These are phyloP conservation scores for Solanum piurae DNA, from an alignment of 257 asterid genomes.

Conservation along the genomic window DNA sequence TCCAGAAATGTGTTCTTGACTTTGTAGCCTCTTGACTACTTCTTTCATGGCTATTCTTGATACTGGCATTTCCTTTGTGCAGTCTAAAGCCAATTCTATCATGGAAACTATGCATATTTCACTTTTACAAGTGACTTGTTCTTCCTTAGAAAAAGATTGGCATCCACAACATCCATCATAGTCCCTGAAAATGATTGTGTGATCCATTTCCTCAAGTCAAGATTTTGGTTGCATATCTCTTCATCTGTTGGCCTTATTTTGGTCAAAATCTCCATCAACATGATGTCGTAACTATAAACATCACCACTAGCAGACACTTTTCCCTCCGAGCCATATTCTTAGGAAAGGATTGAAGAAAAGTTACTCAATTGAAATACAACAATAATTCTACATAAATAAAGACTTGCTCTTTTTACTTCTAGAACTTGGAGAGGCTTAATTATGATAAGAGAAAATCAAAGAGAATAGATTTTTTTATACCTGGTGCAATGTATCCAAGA, in stretches of 20 bases:
- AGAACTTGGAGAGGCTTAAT: background rate
- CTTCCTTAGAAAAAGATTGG: background rate
- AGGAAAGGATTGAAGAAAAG: background rate
- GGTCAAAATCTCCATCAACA: slow-evolving; percentile 16
- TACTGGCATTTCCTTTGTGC: background rate
- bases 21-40: background rate
- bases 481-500: slow-evolving; percentile 32
- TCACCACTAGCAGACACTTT: background rate
- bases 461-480: background rate
- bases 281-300: background rate
- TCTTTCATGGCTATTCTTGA: background rate
- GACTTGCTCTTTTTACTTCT: background rate
- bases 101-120: background rate
- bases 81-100: background rate
- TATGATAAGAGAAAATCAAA: background rate
- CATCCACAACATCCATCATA: background rate
- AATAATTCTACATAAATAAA: background rate
- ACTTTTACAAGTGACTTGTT: background rate
- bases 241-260: background rate
- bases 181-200: background rate
- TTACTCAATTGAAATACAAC: background rate
- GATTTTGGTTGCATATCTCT: background rate
- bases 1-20: background rate
- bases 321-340: background rate
- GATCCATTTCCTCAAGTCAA: slow-evolving; percentile 16